Evolutionary conservation across 2,329 filamentous ascomycete species (phyloP), one percentile per base, ranked within the genome.

Genomic region (Alternaria gansuensis): DNA sequence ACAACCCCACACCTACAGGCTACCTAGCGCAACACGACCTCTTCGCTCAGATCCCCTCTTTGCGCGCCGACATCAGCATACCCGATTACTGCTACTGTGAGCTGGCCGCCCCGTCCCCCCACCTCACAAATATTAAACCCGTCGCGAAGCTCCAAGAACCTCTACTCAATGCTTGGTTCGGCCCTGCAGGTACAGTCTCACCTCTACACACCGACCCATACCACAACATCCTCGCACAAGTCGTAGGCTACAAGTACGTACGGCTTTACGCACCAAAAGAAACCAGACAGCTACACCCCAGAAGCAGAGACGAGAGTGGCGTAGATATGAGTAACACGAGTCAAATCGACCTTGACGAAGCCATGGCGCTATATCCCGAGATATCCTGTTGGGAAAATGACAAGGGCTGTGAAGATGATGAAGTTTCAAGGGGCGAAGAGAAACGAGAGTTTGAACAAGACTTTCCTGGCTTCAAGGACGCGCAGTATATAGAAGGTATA

Each of bases 281-380:
- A 24, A 87, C 85, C 4, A 66, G 74, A 2, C 79, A 76, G 3
- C 78, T 96, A 71, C 84, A 87, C 54, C 87, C 91, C 0, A 81
- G 87, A 28, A 84, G 85, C 0, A 75, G 81, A 1, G 89, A 91
- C 63, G 84, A 84, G 26, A 79, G 78, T 10, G 90, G 90, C 0
- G 88, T 98, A 23, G 89, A 96, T 75, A 97, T 98, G 93, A 88
- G 87, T 21, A 99, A 99, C 73, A 98, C 94, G 1, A 96, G 92
- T 51, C 73, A 80, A 37, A 80, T 96, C 10, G 94, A 98, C 71
- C 78, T 98, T 1, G 90, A 90, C 2, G 82, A 28, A 75, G 92
- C 46, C 85, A 91, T 76, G 86, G 40, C 0, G 85, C 82, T 85
- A 34, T 69, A 57, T 45, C 52, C 60, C 28, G 64, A 63, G 29